Conservation (phyloP, 2,329 filamentous ascomycete species). For the Stagonosporopsis rhizophila region DNA sequence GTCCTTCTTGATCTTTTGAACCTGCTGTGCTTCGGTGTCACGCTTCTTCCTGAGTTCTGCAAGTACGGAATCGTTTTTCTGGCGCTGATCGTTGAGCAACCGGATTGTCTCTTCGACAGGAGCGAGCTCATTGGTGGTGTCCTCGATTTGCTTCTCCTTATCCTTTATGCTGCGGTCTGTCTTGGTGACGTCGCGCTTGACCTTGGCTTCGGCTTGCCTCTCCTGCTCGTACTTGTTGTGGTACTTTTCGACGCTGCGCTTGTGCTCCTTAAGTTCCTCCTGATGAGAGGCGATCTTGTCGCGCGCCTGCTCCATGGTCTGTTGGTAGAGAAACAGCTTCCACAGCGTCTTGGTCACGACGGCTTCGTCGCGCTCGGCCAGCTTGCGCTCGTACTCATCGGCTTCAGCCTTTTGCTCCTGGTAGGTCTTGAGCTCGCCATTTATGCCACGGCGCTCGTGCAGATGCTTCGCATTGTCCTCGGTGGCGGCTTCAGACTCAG, state of each 20-base stretch:
- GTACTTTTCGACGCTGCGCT: conserved; percentile 84
- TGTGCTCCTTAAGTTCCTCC: conserved; percentile 91
- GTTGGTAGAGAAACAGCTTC: conserved; percentile 96
- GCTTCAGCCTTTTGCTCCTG: conserved; percentile 96
- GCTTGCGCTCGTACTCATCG: conserved; percentile 90
- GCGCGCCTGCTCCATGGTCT: conserved; percentile 89
- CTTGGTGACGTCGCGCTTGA: conserved; percentile 77
- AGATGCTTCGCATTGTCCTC: conserved; percentile 91
- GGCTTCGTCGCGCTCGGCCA: conserved; percentile 86
- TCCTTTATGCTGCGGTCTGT: conserved; percentile 84
- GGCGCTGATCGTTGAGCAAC: conserved; percentile 74
- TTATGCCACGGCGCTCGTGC: conserved; percentile 88
- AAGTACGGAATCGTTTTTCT: conserved; percentile 71
- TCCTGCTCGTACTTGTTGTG: conserved; percentile 81
- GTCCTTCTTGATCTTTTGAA: conserved; percentile 80
- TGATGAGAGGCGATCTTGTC: conserved; percentile 91
- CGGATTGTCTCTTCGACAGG: conserved; percentile 89
- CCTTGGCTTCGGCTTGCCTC: conserved; percentile 80
- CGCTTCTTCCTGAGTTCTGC: conserved; percentile 77
- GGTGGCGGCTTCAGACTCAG: conserved; percentile 81
- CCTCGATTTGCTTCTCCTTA: conserved; percentile 87
- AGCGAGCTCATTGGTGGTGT: conserved; percentile 82
- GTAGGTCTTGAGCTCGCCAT: conserved; percentile 97
- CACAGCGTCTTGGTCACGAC: conserved; percentile 93
- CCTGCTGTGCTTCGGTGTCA: conserved; percentile 71